A percentile compares a stretch with the other conserved stretches of the same genome.
These are phyloP conservation scores for Eutrema yunnanense DNA, from an alignment of 345 rosid species.

Conservation along the genomic window DNA sequence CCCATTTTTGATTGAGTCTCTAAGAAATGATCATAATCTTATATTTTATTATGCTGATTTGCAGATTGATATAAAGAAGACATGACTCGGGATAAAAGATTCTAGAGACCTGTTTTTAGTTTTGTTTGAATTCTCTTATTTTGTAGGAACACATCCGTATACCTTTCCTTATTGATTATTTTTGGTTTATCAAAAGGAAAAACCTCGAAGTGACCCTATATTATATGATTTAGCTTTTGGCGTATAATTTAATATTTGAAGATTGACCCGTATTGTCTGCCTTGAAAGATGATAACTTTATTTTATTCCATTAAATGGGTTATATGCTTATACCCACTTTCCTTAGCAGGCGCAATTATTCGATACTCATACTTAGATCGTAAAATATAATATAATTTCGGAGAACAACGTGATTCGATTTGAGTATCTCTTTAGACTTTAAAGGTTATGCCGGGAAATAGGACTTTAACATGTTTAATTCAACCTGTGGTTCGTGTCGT, in stretches of 20 bases:
- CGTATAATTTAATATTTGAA: background rate
- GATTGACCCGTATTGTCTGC: slow-evolving; percentile 14
- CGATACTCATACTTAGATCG: slow-evolving; percentile 17
- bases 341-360: slow-evolving; percentile 26
- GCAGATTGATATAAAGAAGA: slow-evolving; percentile 25
- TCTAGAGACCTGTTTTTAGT: background rate
- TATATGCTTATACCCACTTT: slow-evolving; percentile 13
- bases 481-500: background rate
- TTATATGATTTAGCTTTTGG: background rate
- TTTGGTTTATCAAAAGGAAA: slow-evolving; percentile 15
- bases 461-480: background rate
- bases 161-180: background rate
- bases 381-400: background rate
- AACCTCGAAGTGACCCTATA: background rate
- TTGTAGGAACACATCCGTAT: slow-evolving; percentile 7
- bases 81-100: slow-evolving; percentile 2
- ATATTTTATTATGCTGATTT: background rate
- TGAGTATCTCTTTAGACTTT: background rate
- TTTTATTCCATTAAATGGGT: slow-evolving; percentile 17
- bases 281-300: slow-evolving; percentile 23
- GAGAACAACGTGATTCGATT: slow-evolving; percentile 14
- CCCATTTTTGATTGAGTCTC: background rate
- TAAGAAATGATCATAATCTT: background rate
- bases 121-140: background rate
- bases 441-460: background rate